Conservation (phyloP, 352 stramenopile genomes). For the Thraustochytrium sp. region DNA sequence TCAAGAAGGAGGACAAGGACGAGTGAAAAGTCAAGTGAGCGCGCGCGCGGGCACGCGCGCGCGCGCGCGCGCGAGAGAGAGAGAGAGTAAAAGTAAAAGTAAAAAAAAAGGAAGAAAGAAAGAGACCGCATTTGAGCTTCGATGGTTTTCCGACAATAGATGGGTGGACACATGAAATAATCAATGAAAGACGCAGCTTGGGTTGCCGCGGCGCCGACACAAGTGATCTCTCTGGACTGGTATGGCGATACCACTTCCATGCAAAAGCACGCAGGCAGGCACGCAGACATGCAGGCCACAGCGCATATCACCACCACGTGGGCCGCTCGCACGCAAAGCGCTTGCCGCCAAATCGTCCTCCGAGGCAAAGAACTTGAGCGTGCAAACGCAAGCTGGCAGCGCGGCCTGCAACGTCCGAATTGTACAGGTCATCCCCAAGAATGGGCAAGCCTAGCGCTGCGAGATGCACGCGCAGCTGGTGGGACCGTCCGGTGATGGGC, state of each 20-base stretch:
- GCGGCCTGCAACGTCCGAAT: neutral
- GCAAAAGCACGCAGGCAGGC: too few species aligned
- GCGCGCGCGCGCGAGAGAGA: neutral
- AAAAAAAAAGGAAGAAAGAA: neutral
- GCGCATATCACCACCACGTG: too few species aligned
- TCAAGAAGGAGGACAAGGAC: neutral
- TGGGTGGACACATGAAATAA: too few species aligned
- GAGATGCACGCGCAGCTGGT: slow-evolving; percentile 95
- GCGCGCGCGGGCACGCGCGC: neutral
- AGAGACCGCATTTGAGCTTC: too few species aligned
- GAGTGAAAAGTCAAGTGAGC: neutral
- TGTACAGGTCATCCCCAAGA: slow-evolving; percentile 23
- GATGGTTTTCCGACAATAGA: too few species aligned
- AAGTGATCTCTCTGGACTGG: too few species aligned
- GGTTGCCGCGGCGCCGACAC: too few species aligned
- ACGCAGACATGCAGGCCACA: too few species aligned
- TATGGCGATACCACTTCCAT: too few species aligned
- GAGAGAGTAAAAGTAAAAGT: neutral
- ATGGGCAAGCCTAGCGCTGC: slow-evolving; percentile 63
- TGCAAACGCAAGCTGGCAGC: neutral
- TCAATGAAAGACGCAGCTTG: too few species aligned
- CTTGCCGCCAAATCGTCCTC: neutral
- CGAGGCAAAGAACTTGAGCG: neutral
- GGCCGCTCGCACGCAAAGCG: too few species aligned
- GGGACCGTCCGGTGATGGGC: slow-evolving; percentile 86